Conservation (phyloP, 106 monocot genomes). For the Dendrobium chrysotoxum region DNA sequence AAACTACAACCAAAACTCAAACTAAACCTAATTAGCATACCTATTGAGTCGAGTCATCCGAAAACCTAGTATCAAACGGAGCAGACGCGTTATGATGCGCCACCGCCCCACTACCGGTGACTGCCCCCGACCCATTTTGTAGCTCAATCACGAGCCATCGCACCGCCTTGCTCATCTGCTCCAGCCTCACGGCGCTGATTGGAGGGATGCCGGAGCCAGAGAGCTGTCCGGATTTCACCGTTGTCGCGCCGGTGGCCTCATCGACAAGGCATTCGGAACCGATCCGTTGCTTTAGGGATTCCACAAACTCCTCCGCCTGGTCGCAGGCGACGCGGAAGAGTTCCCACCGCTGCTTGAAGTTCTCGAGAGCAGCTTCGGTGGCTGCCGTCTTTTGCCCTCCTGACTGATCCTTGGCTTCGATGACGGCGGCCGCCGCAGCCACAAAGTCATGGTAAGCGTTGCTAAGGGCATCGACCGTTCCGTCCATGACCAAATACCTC, state of each 20-base stretch:
- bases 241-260: slow-evolving; percentile 49
- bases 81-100: slow-evolving; percentile 24
- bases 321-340: slow-evolving; percentile 63
- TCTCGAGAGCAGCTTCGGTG: slow-evolving; percentile 45
- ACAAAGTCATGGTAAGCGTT: slow-evolving; percentile 22
- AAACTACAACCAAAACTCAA: not conserved
- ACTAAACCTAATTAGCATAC: slow-evolving; percentile 7
- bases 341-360: slow-evolving; percentile 58
- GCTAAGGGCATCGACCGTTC: slow-evolving; percentile 18
- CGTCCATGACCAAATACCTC: slow-evolving; percentile 7
- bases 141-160: slow-evolving; percentile 97
- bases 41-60: slow-evolving; percentile 65
- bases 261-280: slow-evolving; percentile 68
- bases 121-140: slow-evolving; percentile 54
- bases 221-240: slow-evolving; percentile 14
- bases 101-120: slow-evolving; percentile 7
- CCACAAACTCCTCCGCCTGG: slow-evolving; percentile 60
- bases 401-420: slow-evolving; percentile 28
- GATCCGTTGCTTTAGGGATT: slow-evolving; percentile 55
- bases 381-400: slow-evolving; percentile 24
- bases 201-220: slow-evolving; percentile 52
- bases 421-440: slow-evolving; percentile 22
- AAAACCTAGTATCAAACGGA: slow-evolving; percentile 64
- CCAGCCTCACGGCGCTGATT: slow-evolving; percentile 89
- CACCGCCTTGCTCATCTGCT: slow-evolving; percentile 99